These are phyloP conservation scores for Bryoglossum gracile DNA, from an alignment of 495 filamentous ascomycete genomes.

Conservation along the genomic window DNA sequence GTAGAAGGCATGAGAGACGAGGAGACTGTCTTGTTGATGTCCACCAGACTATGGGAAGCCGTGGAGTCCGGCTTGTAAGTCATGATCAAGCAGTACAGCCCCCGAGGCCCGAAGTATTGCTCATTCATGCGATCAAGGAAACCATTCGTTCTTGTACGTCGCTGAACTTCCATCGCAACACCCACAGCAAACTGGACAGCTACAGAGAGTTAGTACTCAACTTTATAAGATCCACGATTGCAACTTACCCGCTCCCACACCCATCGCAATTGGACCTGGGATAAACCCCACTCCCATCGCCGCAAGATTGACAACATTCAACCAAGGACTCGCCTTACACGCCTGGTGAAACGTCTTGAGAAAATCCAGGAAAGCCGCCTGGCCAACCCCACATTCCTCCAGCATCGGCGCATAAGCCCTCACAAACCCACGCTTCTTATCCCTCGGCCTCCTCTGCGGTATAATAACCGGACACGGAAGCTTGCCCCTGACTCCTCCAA, in stretches of 20 bases:
- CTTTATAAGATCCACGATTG: too few relatives aligned
- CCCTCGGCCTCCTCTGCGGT: constrained; percentile 41
- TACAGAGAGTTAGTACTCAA: too few relatives aligned
- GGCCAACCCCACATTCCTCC: constrained; percentile 41
- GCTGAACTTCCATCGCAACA: constrained; percentile 37
- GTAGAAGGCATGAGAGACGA: constrained; percentile 5
- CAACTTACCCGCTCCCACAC: too few relatives aligned
- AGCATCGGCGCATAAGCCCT: constrained; percentile 47
- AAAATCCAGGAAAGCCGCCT: constrained; percentile 48
- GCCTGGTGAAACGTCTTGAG: constrained; percentile 41
- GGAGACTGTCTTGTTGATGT: constrained; percentile 28
- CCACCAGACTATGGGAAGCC: constrained; percentile 25
- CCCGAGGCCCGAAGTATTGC: constrained; percentile 50
- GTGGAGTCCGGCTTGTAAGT: constrained; percentile 43
- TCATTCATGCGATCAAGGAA: constrained; percentile 52
- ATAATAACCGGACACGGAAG: constrained; percentile 40
- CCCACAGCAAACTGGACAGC: constrained; percentile 36
- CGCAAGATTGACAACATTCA: constrained; percentile 40
- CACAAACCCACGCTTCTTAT: constrained; percentile 38
- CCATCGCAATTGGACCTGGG: constrained; percentile 37
- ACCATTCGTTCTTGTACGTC: constrained; percentile 39
- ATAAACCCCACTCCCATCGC: constrained; percentile 32
- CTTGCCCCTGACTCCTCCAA: constrained; percentile 5
- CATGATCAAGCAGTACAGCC: constrained; percentile 54
- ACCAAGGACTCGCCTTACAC: constrained; percentile 31